phyloP scores from a whole-genome alignment of 306 rosid species.

The Ormosia semicastrata region DNA sequence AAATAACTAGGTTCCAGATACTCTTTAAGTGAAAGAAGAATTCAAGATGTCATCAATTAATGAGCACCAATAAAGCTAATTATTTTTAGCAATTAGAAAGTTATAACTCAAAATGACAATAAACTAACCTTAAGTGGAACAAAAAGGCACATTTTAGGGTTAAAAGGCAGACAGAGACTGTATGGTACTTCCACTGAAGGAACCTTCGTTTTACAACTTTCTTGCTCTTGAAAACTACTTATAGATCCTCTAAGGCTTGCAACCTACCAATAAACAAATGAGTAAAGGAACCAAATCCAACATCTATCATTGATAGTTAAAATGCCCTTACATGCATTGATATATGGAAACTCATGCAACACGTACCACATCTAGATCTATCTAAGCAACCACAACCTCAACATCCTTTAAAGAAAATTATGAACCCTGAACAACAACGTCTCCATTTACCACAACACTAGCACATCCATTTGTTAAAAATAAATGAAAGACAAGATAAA shows the following conservation, averaged over 20 bases:
- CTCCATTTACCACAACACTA: too few relatives aligned
- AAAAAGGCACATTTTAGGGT: conserved; percentile 63
- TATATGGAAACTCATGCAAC: too few relatives aligned
- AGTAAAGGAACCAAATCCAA: conserved; percentile 12
- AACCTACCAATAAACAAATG: conserved; percentile 56
- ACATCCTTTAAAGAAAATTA: too few relatives aligned
- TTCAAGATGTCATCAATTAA: conserved; percentile 1
- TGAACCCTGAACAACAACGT: too few relatives aligned
- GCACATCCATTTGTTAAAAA: too few relatives aligned
- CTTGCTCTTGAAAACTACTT: conserved; percentile 97
- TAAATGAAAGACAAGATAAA: too few relatives aligned
- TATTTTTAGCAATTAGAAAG: conserved; percentile 10
- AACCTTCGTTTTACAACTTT: conserved; percentile 79
- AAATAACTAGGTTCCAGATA: background rate
- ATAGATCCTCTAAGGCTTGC: conserved; percentile 93
- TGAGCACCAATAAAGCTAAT: background rate
- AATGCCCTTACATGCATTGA: too few relatives aligned
- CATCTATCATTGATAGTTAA: conserved; percentile 7
- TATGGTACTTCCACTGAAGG: conserved; percentile 68
- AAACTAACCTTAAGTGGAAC: conserved; percentile 72
- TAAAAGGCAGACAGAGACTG: conserved; percentile 73
- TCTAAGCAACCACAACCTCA: too few relatives aligned
- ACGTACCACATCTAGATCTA: too few relatives aligned
- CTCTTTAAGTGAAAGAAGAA: background rate
- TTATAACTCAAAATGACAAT: conserved; percentile 18